phyloP scores from a whole-genome alignment of 257 asterid species.

The Thymus quinquecostatus region DNA sequence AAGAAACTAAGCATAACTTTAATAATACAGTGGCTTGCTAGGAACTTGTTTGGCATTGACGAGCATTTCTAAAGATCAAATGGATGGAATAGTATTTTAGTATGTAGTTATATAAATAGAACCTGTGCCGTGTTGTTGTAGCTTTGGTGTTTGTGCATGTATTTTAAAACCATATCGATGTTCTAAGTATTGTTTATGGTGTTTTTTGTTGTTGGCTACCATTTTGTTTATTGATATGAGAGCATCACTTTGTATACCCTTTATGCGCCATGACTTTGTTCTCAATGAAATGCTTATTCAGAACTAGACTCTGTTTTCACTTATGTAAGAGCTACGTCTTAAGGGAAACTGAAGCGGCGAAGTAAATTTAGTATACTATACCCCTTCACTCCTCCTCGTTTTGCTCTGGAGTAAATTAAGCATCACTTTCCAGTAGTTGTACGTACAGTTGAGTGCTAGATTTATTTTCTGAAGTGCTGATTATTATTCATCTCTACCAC shows the following conservation, averaged over 20 bases:
- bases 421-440: not conserved
- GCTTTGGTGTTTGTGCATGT: not conserved
- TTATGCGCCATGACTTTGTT: not conserved
- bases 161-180: not conserved
- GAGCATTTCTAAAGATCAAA: not conserved
- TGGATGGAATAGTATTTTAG: not conserved
- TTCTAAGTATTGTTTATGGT: slow-evolving; percentile 2
- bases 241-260: slow-evolving; percentile 20
- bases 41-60: not conserved
- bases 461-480: slow-evolving; percentile 36
- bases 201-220: not conserved
- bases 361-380: not conserved
- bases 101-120: not conserved
- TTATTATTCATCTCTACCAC: slow-evolving; percentile 24
- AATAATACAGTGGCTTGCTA: not conserved
- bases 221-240: not conserved
- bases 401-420: no score
- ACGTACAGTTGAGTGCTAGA: not conserved
- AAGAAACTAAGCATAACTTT: slow-evolving; percentile 10
- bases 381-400: not conserved
- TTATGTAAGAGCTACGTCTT: not conserved
- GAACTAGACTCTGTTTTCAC: not conserved
- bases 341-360: slow-evolving; percentile 2
- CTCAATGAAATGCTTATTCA: not conserved
- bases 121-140: not conserved